phyloP scores from a whole-genome alignment of 768 basidiomycete species.

The Astraeus odoratus region DNA sequence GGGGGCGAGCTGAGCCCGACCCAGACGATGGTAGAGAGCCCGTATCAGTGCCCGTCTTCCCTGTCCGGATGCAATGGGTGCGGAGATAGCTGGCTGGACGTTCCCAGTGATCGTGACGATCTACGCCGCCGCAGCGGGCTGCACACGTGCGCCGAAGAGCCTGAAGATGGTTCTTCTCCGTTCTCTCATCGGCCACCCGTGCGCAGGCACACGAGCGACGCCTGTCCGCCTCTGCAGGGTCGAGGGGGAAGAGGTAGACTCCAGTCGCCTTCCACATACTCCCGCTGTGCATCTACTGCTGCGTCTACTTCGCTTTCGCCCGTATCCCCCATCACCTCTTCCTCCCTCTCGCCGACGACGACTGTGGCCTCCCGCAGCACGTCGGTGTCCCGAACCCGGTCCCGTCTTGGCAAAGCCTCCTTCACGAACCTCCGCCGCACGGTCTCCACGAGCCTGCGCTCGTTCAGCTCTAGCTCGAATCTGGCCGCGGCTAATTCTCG shows the following conservation, averaged over 20 bases:
- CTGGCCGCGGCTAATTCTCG: background rate
- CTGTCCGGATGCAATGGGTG: slow-evolving; percentile 1
- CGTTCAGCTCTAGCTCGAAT: slow-evolving; percentile 26
- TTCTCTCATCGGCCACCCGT: background rate
- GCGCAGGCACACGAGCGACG: slow-evolving; percentile 17
- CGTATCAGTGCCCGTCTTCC: background rate
- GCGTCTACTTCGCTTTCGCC: background rate
- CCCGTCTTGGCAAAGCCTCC: slow-evolving; percentile 14
- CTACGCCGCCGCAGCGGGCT: slow-evolving; percentile 8
- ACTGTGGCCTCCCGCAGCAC: background rate
- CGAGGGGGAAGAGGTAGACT: slow-evolving; percentile 5
- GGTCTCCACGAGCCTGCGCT: slow-evolving; percentile 26
- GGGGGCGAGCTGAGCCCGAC: background rate
- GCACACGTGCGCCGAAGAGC: slow-evolving; percentile 10
- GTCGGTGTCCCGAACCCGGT: background rate
- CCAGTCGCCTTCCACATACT: background rate
- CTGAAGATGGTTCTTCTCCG: slow-evolving; percentile 1
- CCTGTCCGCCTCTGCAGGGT: too few relatives aligned
- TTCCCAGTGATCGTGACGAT: slow-evolving; percentile 18
- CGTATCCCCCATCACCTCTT: background rate
- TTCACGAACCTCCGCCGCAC: slow-evolving; percentile 35
- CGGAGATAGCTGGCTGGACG: slow-evolving; percentile 15
- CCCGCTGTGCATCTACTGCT: too few relatives aligned
- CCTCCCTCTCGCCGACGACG: background rate
- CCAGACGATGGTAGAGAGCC: background rate